Evolutionary conservation across 768 basidiomycete genomes (phyloP), one percentile per base, ranked within the genome.

Genomic region (Pleurotus tuber-regium): DNA sequence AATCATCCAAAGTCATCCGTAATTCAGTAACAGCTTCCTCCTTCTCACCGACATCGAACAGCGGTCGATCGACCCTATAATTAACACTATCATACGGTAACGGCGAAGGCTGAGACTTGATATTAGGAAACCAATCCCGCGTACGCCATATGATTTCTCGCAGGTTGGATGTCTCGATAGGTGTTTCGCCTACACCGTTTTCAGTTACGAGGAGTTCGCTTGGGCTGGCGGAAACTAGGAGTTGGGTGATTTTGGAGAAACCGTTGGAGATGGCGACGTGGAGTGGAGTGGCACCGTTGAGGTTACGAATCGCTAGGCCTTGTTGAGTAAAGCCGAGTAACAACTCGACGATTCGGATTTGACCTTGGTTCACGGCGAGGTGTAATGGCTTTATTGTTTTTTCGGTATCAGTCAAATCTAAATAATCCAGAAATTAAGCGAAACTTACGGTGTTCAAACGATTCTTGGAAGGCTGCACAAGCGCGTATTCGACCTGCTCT

Each of bases 221-320:
- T 19, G 77, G 72, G 1, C 68, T 64, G 1, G 64, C 66, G 1
- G 68, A 61, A 28, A 78, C 55, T 18, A 84, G 65, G 8, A 68
- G 43, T 24, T 68, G 54, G 1, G 71, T 66, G 7, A 79, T 76
- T 18, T 68, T 57, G 0, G 67, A 18, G 52, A 55, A 71, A 18
- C 68, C 65, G 0, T 50, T 24, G 6, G 66, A 66, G 19, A 75
- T 69, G 0, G 82, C 79, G 23, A 67, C 52, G 56, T 84, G 83
- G 2, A 85, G 65, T 2, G 80, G 75, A 0, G 72, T 80, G n/a
- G 69, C 74, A 0, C 80, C 83, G 39, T 73, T 68, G 24, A 67
- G 66, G 57, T 84, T 75, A 26, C 70, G 75, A 6, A 69, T 57
- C 3, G 74, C 57, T 23, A 75, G 64, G 4, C 68, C 58, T 0